Base-by-base conservation (phyloP, 2,329 filamentous ascomycete species). In the Monilinia vaccinii-corymbosi region DNA sequence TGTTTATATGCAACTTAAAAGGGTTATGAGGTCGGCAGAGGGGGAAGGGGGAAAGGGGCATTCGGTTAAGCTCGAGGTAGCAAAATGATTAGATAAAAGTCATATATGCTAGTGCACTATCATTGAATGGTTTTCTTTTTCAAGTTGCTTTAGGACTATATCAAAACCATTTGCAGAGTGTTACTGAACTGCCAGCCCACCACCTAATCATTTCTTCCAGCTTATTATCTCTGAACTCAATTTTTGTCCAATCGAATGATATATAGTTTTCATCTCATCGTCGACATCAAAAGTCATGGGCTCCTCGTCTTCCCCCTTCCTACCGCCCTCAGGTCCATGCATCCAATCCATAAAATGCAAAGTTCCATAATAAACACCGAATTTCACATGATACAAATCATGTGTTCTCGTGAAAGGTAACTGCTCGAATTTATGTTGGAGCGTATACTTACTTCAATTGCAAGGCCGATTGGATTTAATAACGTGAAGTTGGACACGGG, bases 1-100 rank as follows among this genome's bases (percentile, higher is more conserved):
- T 55, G 38, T 34, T 55, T 44, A 31, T n/a, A 44, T n/a, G n/a
- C 51, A 55, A 55, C 40, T 55, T 44, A 32, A 55, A 55, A 44
- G 31, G 28, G n/a, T 23, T 55, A 55, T 6, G 38, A 55, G 51
- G 25, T 55, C 21, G 18, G 38, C 38, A 44, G 51, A 18, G 31
- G 45, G 51, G 25, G 31, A 55, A n/a, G 31, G 40, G 13, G 38
- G 28, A 32, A 44, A 18, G 18, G 51, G 32, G 51, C 38, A 32
- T 18, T 28, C 1, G 38, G 25, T n/a, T 23, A 34, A 55, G 51
- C 51, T 55, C 28, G 38, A 55, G 51, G 40, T 11, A 44, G 51
- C 38, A 34, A 23, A 23, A 21, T 55, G n/a, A 31, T 21, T 55
- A 23, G 7, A 23, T 44, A 16, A 13, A 44, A 45, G 14, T 16